phyloP scores from a whole-genome alignment of 1,284 basidiomycete genomes.

The Pholiota adiposa region DNA sequence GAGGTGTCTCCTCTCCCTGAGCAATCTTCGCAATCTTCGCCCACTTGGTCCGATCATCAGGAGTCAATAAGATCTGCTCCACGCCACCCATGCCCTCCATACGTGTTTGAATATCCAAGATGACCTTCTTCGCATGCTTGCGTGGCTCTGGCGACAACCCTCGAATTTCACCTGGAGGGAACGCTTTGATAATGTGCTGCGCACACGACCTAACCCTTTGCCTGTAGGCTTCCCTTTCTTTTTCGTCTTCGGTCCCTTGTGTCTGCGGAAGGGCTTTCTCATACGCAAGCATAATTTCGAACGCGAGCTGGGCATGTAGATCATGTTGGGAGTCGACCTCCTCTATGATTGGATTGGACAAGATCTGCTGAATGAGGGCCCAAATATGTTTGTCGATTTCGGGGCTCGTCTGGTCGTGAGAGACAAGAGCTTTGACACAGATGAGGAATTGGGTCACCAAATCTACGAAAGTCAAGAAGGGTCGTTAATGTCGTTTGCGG shows the following conservation, averaged over 20 bases:
- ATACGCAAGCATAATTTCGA: slow-evolving; percentile 13
- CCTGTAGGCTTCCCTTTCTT: not conserved
- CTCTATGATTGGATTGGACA: slow-evolving; percentile 6
- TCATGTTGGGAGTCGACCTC: slow-evolving; percentile 5
- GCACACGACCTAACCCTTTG: not conserved
- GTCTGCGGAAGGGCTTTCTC: not conserved
- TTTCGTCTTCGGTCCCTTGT: not conserved
- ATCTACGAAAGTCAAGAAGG: slow-evolving; percentile 4
- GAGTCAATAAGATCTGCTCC: not conserved
- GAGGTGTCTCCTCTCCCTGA: not conserved
- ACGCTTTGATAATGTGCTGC: slow-evolving; percentile 1
- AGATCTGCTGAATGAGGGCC: slow-evolving; percentile 7
- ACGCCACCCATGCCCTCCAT: slow-evolving; percentile 10
- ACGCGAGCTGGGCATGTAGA: slow-evolving; percentile 8
- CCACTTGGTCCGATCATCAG: slow-evolving; percentile 3
- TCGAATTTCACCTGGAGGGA: slow-evolving; percentile 3
- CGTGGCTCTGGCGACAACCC: slow-evolving; percentile 2
- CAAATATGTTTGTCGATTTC: slow-evolving; percentile 8
- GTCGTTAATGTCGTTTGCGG: not conserved
- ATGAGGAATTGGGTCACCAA: slow-evolving; percentile 12
- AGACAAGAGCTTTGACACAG: slow-evolving; percentile 9
- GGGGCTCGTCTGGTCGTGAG: not conserved
- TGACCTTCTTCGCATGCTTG: slow-evolving; percentile 3
- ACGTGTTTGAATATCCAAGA: not conserved
- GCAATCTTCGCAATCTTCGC: slow-evolving; percentile 3